phyloP scores from a whole-genome alignment of 306 rosid species.

The Ammopiptanthus mongolicus region DNA sequence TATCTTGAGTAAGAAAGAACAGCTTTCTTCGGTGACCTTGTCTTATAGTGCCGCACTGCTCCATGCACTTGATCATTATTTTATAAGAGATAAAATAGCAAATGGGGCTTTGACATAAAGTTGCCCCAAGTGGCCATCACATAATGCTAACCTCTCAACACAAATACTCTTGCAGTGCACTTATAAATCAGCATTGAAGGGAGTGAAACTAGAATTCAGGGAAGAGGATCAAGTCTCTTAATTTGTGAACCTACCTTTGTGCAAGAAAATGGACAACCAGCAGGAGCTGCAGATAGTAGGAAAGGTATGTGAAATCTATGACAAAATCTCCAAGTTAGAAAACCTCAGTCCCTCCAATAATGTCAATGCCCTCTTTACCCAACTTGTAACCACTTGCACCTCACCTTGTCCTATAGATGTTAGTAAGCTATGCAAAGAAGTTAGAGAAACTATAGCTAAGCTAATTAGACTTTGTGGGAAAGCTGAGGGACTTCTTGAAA shows the following conservation, averaged over 20 bases:
- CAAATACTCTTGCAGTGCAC: neutral
- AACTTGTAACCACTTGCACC: conserved; percentile 58
- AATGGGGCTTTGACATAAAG: conserved; percentile 14
- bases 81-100: neutral
- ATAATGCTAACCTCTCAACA: conserved; percentile 5
- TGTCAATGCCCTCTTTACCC: conserved; percentile 62
- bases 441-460: conserved; percentile 46
- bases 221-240: neutral
- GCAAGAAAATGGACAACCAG: conserved; percentile 40
- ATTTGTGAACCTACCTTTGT: neutral
- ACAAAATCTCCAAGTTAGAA: conserved; percentile 42
- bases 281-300: conserved; percentile 35
- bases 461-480: conserved; percentile 58
- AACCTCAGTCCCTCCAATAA: conserved; percentile 60
- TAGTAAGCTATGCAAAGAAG: conserved; percentile 22
- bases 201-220: neutral
- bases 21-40: neutral
- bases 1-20: neutral
- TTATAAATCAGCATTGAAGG: conserved; percentile 15
- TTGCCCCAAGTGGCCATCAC: neutral
- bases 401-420: conserved; percentile 45
- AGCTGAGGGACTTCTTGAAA: conserved; percentile 70
- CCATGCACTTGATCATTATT: conserved; percentile 17
- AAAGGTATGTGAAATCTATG: conserved; percentile 43
- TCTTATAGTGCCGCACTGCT: conserved; percentile 23